Percentiles rank a stretch among this genome's conserved stretches.
Conservation (phyloP, 2,329 filamentous ascomycete genomes). For the Samsoniella hepiali region DNA sequence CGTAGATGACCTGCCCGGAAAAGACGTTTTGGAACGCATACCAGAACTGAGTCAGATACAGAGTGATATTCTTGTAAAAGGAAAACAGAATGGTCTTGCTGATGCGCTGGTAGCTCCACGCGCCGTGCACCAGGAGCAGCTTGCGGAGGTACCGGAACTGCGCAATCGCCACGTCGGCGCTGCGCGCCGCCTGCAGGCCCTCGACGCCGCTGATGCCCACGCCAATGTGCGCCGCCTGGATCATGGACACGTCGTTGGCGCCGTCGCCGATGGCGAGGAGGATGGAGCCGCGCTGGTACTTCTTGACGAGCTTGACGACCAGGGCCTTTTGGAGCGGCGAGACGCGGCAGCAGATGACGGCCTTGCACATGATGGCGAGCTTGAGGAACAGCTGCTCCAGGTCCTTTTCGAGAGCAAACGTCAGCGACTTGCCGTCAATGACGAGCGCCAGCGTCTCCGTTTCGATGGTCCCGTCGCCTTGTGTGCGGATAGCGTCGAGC, state of each 20-base stretch:
- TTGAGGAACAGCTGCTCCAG: constrained; percentile 92
- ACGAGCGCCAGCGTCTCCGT: constrained; percentile 85
- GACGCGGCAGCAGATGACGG: constrained; percentile 97
- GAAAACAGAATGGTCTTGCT: constrained; percentile 97
- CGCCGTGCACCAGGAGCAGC: constrained; percentile 87
- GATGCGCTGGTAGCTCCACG: constrained; percentile 96
- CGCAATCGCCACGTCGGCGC: constrained; percentile 90
- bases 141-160: constrained; percentile 96
- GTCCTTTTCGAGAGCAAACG: constrained; percentile 87
- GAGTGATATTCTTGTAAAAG: constrained; percentile 98
- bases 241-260: constrained; percentile 99
- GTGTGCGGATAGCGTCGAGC: constrained; percentile 80
- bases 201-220: constrained; percentile 97
- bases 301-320: constrained; percentile 97
- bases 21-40: constrained; percentile 98
- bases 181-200: constrained; percentile 92
- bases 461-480: constrained; percentile 72
- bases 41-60: constrained; percentile 99
- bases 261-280: constrained; percentile 95
- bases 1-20: constrained; percentile 95
- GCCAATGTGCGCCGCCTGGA: constrained; percentile 95
- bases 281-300: constrained; percentile 81
- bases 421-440: constrained; percentile 94
- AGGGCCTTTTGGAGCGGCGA: constrained; percentile 95
- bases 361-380: constrained; percentile 92